A percentile compares a stretch with the other conserved stretches of the same genome.
Conservation (phyloP, 768 basidiomycete species). For the Roridomyces roridus region DNA sequence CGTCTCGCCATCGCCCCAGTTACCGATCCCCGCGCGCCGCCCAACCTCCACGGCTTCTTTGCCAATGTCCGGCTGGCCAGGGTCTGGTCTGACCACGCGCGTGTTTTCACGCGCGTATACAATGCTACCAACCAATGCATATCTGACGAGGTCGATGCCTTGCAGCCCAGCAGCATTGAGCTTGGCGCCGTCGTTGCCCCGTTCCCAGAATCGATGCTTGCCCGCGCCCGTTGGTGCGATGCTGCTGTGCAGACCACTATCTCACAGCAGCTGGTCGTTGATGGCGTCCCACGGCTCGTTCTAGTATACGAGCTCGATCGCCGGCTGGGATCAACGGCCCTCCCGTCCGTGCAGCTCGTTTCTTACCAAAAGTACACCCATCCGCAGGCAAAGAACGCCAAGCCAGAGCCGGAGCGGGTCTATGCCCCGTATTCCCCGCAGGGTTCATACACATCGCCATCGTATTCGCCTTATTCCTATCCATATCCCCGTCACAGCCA, state of each 20-base stretch:
- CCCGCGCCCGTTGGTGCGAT: constrained; percentile 74
- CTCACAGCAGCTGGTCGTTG: constrained; percentile 74
- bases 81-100: constrained; percentile 60
- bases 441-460: neutral
- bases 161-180: constrained; percentile 55
- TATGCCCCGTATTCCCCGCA: constrained; percentile 4
- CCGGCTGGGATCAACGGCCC: constrained; percentile 45
- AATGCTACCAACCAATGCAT: constrained; percentile 52
- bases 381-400: neutral
- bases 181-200: constrained; percentile 58
- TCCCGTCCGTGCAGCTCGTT: constrained; percentile 68
- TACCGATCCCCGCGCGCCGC: constrained; percentile 56
- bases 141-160: constrained; percentile 56
- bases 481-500: neutral
- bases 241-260: constrained; percentile 59
- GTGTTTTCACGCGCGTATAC: constrained; percentile 69
- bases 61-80: constrained; percentile 60
- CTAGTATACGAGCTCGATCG: constrained; percentile 75
- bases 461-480: neutral
- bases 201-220: constrained; percentile 72
- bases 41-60: constrained; percentile 68
- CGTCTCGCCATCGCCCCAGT: constrained; percentile 63
- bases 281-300: constrained; percentile 66
- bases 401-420: neutral
- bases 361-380: constrained; percentile 48